Conservation (phyloP, 805 yeast genomes). For the Yueomyces sp. region DNA sequence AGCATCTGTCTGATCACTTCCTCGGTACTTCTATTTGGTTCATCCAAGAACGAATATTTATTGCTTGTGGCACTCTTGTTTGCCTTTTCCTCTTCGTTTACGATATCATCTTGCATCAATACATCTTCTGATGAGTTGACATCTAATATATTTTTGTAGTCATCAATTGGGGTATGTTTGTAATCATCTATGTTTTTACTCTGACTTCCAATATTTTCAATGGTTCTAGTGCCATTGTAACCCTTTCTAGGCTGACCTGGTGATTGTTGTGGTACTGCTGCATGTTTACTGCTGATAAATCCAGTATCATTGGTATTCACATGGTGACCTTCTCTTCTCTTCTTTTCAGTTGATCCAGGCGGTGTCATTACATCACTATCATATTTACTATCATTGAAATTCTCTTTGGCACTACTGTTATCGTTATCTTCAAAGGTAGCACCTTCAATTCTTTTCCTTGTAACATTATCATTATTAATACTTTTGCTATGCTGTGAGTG, state of each 20-base stretch:
- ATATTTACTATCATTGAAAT: background rate
- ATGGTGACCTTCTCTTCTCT: conserved; percentile 13
- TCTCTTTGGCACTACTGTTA: conserved; percentile 20
- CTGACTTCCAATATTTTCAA: conserved; percentile 21
- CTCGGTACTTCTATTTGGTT: conserved; percentile 14
- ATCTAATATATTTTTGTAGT: background rate
- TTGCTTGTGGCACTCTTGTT: conserved; percentile 5
- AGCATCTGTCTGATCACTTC: conserved; percentile 17
- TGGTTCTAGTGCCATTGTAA: conserved; percentile 19
- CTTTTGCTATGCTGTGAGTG: background rate
- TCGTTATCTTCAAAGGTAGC: background rate
- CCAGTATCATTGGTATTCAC: background rate
- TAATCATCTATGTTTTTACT: background rate
- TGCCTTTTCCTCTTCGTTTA: conserved; percentile 9
- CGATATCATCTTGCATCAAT: conserved; percentile 9
- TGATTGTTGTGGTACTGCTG: conserved; percentile 70
- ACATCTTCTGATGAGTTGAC: background rate
- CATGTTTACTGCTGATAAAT: conserved; percentile 9
- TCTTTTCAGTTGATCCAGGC: conserved; percentile 21
- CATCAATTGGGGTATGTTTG: background rate
- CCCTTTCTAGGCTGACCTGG: conserved; percentile 94
- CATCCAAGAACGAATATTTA: conserved; percentile 16
- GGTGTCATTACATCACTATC: conserved; percentile 19
- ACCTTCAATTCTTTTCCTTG: too few relatives aligned
- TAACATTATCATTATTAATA: too few relatives aligned